A percentile compares a stretch with the other conserved stretches of the same genome.
phyloP scores from a whole-genome alignment of 2,329 filamentous ascomycete genomes.

The Stachybotrys chartarum region DNA sequence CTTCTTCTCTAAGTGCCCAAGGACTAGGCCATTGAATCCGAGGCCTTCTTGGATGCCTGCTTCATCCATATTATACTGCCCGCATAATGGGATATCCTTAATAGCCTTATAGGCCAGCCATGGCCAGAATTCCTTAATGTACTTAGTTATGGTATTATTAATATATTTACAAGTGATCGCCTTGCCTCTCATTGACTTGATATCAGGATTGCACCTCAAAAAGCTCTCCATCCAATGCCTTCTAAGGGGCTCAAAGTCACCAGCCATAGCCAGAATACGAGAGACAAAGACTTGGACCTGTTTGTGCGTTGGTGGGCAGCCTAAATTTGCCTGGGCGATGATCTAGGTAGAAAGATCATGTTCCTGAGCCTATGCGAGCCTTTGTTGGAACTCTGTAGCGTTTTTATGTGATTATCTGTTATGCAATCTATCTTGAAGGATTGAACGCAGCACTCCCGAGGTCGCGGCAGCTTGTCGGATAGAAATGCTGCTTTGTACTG shows the following conservation, averaged over 20 bases:
- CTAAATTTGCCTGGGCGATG: background rate
- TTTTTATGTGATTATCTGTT: background rate
- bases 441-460: constrained; percentile 2
- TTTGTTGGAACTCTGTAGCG: background rate
- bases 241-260: constrained; percentile 2
- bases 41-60: constrained; percentile 4
- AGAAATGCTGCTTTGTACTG: background rate
- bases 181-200: constrained; percentile 2
- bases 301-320: constrained; percentile 1
- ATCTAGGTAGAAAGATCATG: constrained; percentile 4
- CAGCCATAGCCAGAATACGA: constrained; percentile 1
- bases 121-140: background rate
- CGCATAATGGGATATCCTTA: background rate
- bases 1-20: constrained; percentile 2
- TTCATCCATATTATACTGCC: constrained; percentile 7
- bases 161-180: background rate
- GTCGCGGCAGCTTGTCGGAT: constrained; percentile 1
- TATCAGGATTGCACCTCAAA: constrained; percentile 2
- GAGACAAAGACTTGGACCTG: constrained; percentile 2
- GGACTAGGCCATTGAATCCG: constrained; percentile 4
- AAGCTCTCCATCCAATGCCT: constrained; percentile 6
- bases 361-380: constrained; percentile 1
- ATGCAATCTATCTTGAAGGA: background rate
- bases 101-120: background rate
- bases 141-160: background rate